A percentile compares a stretch with the other conserved stretches of the same genome.
phyloP scores from a whole-genome alignment of 2,329 filamentous ascomycete species.

The Pseudocercospora cruenta region DNA sequence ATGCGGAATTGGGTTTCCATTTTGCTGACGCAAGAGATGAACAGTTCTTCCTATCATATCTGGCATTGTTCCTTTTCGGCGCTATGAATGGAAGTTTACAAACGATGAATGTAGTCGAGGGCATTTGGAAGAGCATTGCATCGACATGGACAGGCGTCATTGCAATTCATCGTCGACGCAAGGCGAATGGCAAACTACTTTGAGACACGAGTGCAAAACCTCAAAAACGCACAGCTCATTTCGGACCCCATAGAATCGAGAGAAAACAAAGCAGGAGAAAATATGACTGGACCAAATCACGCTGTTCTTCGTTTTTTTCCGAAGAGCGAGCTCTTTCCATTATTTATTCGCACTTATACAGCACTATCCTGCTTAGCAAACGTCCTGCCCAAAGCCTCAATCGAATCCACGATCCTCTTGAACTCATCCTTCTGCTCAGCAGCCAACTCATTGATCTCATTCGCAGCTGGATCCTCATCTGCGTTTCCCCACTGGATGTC shows the following conservation, averaged over 20 bases:
- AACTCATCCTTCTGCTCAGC: slow-evolving; percentile 49
- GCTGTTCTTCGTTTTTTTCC: background rate
- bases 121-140: slow-evolving; percentile 20
- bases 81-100: slow-evolving; percentile 61
- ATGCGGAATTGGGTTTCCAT: background rate
- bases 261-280: background rate
- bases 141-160: slow-evolving; percentile 14
- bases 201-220: background rate
- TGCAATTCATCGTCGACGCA: slow-evolving; percentile 5
- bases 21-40: background rate
- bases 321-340: background rate
- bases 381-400: slow-evolving; percentile 45
- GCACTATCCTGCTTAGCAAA: slow-evolving; percentile 48
- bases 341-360: slow-evolving; percentile 31
- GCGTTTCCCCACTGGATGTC: slow-evolving; percentile 49
- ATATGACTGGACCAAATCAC: background rate
- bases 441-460: slow-evolving; percentile 39
- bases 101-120: slow-evolving; percentile 25
- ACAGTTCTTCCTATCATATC: slow-evolving; percentile 58
- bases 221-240: background rate
- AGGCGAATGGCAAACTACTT: slow-evolving; percentile 5
- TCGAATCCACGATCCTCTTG: slow-evolving; percentile 47
- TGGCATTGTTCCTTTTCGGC: slow-evolving; percentile 62
- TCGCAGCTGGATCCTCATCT: slow-evolving; percentile 43
- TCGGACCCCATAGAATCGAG: background rate